These are phyloP conservation scores for Hortiboletus flavorubellus DNA, from an alignment of 768 basidiomycete genomes.

Conservation along the genomic window DNA sequence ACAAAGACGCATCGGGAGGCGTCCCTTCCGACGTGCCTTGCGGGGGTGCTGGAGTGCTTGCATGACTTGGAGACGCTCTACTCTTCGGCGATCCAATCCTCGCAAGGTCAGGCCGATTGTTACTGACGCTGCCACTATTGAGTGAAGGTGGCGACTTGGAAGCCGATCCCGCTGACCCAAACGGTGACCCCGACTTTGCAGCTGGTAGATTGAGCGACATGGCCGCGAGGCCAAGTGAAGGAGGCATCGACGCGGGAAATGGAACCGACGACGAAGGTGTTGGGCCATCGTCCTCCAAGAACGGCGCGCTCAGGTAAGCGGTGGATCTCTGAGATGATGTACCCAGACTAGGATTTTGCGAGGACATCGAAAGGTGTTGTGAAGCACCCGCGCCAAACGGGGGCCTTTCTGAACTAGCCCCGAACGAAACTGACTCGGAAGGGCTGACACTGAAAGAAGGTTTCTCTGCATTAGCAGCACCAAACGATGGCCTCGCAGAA, in stretches of 20 bases:
- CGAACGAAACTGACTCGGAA: slow-evolving; percentile 21
- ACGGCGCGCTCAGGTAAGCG: slow-evolving; percentile 1
- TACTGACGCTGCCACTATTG: not conserved
- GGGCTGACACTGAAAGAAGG: slow-evolving; percentile 8
- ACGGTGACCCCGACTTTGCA: slow-evolving; percentile 10
- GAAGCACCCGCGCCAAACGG: slow-evolving; percentile 10
- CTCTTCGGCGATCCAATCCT: slow-evolving; percentile 19
- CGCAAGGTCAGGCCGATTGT: slow-evolving; percentile 12
- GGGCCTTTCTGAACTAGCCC: slow-evolving; percentile 11
- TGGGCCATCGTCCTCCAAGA: slow-evolving; percentile 18
- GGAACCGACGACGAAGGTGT: slow-evolving; percentile 7
- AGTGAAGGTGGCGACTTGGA: slow-evolving; percentile 13
- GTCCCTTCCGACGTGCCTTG: slow-evolving; percentile 6
- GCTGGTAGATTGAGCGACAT: slow-evolving; percentile 16
- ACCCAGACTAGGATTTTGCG: slow-evolving; percentile 6
- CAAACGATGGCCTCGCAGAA: slow-evolving; percentile 17
- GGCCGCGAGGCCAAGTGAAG: slow-evolving; percentile 12
- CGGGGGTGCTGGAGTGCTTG: not conserved
- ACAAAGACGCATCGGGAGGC: slow-evolving; percentile 1
- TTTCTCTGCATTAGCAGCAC: slow-evolving; percentile 16
- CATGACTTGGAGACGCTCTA: slow-evolving; percentile 8
- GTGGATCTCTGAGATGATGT: slow-evolving; percentile 13
- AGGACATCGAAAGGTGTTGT: slow-evolving; percentile 9
- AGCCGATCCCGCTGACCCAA: not conserved
- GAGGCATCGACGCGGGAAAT: slow-evolving; percentile 2